Conservation (phyloP, 345 rosid species). For the Pistacia integerrima region DNA sequence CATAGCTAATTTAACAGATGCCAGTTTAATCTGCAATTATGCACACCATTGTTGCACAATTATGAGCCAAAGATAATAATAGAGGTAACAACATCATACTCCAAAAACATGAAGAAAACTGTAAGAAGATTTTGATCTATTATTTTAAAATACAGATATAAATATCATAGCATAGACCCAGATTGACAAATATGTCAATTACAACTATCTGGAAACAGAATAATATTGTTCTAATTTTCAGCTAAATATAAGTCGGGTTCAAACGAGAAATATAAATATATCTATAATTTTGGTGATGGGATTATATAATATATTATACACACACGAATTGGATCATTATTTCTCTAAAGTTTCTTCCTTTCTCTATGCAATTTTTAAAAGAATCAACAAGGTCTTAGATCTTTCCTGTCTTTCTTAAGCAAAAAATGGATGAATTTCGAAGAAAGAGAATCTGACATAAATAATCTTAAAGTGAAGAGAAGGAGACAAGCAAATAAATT, state of each 20-base stretch:
- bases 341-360: neutral
- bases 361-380: neutral
- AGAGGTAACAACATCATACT: neutral
- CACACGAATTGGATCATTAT: neutral
- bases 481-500: constrained; percentile 46
- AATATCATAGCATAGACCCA: neutral
- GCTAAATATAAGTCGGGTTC: neutral
- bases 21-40: constrained; percentile 69
- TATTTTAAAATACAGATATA: too few species aligned
- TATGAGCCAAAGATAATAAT: neutral
- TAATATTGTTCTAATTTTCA: neutral
- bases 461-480: constrained; percentile 27
- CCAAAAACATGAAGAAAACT: neutral
- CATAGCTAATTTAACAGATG: constrained; percentile 92
- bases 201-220: neutral
- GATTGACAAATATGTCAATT: neutral
- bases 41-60: neutral
- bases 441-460: constrained; percentile 29
- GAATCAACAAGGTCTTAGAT: constrained; percentile 1
- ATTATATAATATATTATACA: neutral
- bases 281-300: neutral
- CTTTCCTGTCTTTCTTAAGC: neutral
- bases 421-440: too few species aligned
- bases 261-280: neutral
- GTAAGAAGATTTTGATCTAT: too few species aligned